phyloP scores from a whole-genome alignment of 371 early-diverging fungal genomes.

The Syncephalastrum monosporum region DNA sequence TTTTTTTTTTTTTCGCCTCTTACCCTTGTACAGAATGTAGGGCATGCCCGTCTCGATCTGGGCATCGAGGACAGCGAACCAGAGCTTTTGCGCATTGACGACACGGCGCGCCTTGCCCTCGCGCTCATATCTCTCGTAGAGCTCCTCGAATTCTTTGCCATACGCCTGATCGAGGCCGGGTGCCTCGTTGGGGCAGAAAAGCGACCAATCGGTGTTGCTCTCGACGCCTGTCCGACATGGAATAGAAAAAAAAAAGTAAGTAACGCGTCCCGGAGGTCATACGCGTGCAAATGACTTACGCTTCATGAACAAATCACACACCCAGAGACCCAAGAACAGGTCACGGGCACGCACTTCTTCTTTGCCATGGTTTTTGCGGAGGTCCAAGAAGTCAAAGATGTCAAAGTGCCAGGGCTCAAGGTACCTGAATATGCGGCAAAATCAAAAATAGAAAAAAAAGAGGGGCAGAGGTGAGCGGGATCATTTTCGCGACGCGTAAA shows the following conservation, averaged over 20 bases:
- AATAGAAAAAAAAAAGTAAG: not conserved
- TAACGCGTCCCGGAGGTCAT: not conserved
- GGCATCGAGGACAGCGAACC: conserved; percentile 93
- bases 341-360: conserved; percentile 95
- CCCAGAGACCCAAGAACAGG: conserved; percentile 94
- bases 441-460: too few species aligned
- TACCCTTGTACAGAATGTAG: conserved; percentile 92
- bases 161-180: conserved; percentile 85
- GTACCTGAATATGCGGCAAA: conserved; percentile 40
- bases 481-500: not conserved
- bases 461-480: too few species aligned
- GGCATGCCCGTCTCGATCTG: conserved; percentile 98
- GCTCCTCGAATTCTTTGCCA: conserved; percentile 86
- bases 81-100: conserved; percentile 93
- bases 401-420: conserved; percentile 98
- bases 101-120: conserved; percentile 77
- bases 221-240: conserved; percentile 53
- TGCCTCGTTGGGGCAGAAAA: conserved; percentile 94
- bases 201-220: conserved; percentile 86
- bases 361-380: conserved; percentile 94
- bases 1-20: not conserved
- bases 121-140: conserved; percentile 82
- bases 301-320: conserved; percentile 96
- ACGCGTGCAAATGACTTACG: conserved; percentile 35
- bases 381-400: conserved; percentile 91